Percentiles rank a stretch among this genome's conserved stretches.
Evolutionary conservation across 495 filamentous ascomycete genomes (phyloP).

Genomic region (Penicillium tannophilum): DNA sequence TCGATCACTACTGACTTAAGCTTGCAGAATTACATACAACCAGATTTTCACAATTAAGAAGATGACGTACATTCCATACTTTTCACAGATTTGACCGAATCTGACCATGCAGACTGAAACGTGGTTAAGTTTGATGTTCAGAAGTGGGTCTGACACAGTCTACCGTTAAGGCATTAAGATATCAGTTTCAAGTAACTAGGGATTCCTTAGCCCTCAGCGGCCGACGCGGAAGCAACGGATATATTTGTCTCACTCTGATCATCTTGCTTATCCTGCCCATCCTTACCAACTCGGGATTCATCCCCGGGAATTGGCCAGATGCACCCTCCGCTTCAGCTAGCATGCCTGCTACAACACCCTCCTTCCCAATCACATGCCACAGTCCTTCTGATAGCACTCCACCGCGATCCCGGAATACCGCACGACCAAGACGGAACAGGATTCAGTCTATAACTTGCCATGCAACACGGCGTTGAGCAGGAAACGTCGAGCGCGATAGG

Average conservation of each 20-base stretch:
- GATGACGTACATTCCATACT: not conserved
- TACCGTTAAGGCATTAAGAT: not conserved
- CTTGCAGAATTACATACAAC: not conserved
- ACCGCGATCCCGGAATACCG: conserved; percentile 70
- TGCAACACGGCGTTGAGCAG: conserved; percentile 86
- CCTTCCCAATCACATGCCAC: conserved; percentile 77
- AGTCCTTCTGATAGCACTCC: conserved; percentile 62
- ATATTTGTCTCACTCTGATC: conserved; percentile 3
- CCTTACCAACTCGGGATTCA: conserved; percentile 1
- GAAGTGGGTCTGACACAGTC: too few relatives aligned
- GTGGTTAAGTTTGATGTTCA: too few relatives aligned
- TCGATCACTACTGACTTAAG: not conserved
- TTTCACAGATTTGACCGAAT: not conserved
- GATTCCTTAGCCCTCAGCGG: not conserved
- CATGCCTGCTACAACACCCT: conserved; percentile 72
- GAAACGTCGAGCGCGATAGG: conserved; percentile 76
- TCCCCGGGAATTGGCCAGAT: conserved; percentile 14
- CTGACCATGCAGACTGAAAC: too few relatives aligned
- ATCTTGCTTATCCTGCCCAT: conserved; percentile 22
- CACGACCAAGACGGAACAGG: conserved; percentile 77
- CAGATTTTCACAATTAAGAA: not conserved
- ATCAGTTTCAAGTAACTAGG: not conserved
- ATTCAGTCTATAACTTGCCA: conserved; percentile 89
- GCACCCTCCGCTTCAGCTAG: conserved; percentile 63
- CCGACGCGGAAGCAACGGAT: too few relatives aligned